Percentiles rank a stretch among this genome's conserved stretches.
Evolutionary conservation across 768 basidiomycete genomes (phyloP).

Genomic region (Pisolithus albus): DNA sequence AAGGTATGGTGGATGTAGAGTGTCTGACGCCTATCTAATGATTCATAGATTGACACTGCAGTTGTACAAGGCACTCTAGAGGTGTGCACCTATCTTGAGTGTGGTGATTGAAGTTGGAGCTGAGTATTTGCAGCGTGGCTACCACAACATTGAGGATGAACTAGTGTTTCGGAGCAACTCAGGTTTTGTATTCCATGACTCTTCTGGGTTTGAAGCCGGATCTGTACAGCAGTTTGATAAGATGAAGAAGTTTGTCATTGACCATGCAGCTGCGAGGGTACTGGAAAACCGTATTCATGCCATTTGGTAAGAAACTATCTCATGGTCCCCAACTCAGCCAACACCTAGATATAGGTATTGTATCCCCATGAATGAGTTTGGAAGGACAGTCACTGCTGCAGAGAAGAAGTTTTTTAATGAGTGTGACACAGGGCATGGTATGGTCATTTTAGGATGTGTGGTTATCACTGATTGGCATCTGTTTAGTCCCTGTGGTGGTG

Average conservation of each 20-base stretch:
- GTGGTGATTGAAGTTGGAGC: background rate
- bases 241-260: conserved; percentile 27
- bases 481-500: conserved; percentile 32
- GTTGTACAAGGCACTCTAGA: background rate
- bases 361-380: conserved; percentile 21
- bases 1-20: conserved; percentile 7
- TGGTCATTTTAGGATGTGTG: background rate
- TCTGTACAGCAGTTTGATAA: conserved; percentile 20
- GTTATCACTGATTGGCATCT: background rate
- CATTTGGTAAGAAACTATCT: conserved; percentile 27
- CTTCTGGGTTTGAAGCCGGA: conserved; percentile 35
- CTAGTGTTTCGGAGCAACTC: conserved; percentile 26
- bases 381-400: conserved; percentile 19
- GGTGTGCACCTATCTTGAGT: background rate
- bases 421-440: conserved; percentile 9
- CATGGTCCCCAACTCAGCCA: background rate
- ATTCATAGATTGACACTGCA: background rate
- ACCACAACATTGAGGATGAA: conserved; percentile 27
- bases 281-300: conserved; percentile 29
- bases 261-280: conserved; percentile 10
- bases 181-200: conserved; percentile 37
- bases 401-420: conserved; percentile 29
- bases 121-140: conserved; percentile 12
- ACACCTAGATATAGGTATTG: conserved; percentile 30
- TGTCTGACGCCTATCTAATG: background rate